Evolutionary conservation across 257 asterid genomes (phyloP).

Genomic region (Schizonepeta tenuifolia): DNA sequence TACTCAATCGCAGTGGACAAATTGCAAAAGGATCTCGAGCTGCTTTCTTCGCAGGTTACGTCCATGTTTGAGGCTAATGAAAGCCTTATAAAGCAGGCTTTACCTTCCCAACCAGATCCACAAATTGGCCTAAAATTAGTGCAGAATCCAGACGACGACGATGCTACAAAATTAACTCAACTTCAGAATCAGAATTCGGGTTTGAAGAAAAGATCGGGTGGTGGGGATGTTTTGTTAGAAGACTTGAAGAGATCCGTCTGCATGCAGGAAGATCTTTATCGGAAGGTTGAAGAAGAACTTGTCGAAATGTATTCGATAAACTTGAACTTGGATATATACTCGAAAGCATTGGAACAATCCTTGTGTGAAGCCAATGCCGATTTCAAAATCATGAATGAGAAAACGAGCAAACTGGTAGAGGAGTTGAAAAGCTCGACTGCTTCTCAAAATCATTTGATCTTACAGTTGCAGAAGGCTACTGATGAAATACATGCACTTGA

Average conservation of each 20-base stretch:
- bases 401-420: constrained; percentile 54
- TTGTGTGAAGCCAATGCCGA: constrained; percentile 59
- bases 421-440: constrained; percentile 61
- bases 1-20: constrained; percentile 94
- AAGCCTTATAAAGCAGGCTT: constrained; percentile 83
- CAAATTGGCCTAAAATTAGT: constrained; percentile 29
- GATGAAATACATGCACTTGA: constrained; percentile 63
- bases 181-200: constrained; percentile 46
- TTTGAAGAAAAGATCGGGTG: constrained; percentile 49
- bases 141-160: constrained; percentile 47
- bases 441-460: constrained; percentile 63
- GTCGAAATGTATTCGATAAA: constrained; percentile 70
- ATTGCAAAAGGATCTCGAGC: constrained; percentile 91
- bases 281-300: constrained; percentile 86
- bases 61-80: constrained; percentile 93
- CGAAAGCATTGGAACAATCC: constrained; percentile 64
- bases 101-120: constrained; percentile 47
- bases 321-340: constrained; percentile 76
- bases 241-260: constrained; percentile 81
- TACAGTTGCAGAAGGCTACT: constrained; percentile 64
- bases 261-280: constrained; percentile 79
- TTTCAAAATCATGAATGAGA: constrained; percentile 43
- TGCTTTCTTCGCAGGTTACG: constrained; percentile 92
- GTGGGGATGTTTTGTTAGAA: constrained; percentile 77
- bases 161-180: constrained; percentile 35